Base-by-base conservation (phyloP, 2,329 filamentous ascomycete genomes). In the Tolypocladium tropicale region DNA sequence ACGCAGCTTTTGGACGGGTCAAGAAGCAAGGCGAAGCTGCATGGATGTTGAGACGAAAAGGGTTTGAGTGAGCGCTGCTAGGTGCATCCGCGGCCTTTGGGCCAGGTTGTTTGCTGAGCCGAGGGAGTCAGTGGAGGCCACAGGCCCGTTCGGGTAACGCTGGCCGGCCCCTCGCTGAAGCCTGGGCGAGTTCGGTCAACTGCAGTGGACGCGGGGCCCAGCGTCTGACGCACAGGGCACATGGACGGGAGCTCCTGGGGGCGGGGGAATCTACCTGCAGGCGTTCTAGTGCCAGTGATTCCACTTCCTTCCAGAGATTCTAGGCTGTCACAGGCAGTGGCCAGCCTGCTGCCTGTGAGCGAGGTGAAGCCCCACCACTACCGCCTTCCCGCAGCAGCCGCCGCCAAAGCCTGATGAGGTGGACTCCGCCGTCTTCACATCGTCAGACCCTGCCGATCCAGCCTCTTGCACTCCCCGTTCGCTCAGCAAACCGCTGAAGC, bases 21-120 rank as follows among this genome's bases (percentile, higher is more conserved):
- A 7, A 10, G 25, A 30, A n/a, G 23, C 43, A 9, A 48, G 25
- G 10, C 25, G 43, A 30, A 48, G 25, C 25, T 18, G 25, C 30
- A 30, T 18, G 50, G 50, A 37, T 23, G 50, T 25, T 39, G 50
- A 39, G 50, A 52, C 50, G 50, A n/a, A 37, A 34, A 52, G 23
- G 50, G 50, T 37, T 52, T 39, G 50, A 52, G 23, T 37, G 21
- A 37, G 21, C n/a, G 23, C 28, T 9, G 46, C 46, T 18, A 50
- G 28, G 25, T 23, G 52, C 52, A 30, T 30, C 41, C 41, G 18
- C 23, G 23, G 41, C 25, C 37, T 25, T 28, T 9, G 49, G 51
- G 39, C n/a, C n/a, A 39, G 37, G 37, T 12, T 57, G 53, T 52
- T 28, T 41, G 54, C 53, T 51, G 57, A 56, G 55, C 57, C 52